These are phyloP conservation scores for Erodium trifolium DNA, from an alignment of 441 rosid genomes.

Conservation along the genomic window DNA sequence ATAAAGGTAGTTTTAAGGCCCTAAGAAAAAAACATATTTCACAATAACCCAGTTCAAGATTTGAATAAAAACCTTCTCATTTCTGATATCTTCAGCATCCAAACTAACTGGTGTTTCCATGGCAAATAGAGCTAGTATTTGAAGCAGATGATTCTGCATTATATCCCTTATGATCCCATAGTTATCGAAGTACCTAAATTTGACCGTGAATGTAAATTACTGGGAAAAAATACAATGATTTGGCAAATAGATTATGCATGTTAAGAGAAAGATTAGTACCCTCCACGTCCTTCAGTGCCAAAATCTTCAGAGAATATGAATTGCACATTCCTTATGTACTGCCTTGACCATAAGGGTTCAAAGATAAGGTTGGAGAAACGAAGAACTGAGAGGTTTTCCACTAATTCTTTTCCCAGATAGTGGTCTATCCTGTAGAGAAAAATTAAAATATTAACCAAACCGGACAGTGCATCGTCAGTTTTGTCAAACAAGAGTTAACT, in stretches of 20 bases:
- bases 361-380: slow-evolving; percentile 88
- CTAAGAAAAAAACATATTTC: no score
- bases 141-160: slow-evolving; percentile 92
- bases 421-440: slow-evolving; percentile 61
- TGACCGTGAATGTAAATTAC: slow-evolving; percentile 15
- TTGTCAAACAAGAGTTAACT: neutral
- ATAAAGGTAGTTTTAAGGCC: no score
- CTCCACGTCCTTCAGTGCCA: slow-evolving; percentile 92
- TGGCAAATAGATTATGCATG: slow-evolving; percentile 10
- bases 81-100: slow-evolving; percentile 86
- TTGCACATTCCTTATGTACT: slow-evolving; percentile 80
- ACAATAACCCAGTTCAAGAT: neutral
- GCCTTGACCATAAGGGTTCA: slow-evolving; percentile 84
- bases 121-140: slow-evolving; percentile 79
- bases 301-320: slow-evolving; percentile 87
- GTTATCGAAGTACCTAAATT: slow-evolving; percentile 50
- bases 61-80: slow-evolving; percentile 56
- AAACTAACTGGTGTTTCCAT: slow-evolving; percentile 97
- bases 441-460: slow-evolving; percentile 6
- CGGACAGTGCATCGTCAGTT: neutral
- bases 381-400: slow-evolving; percentile 83
- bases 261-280: slow-evolving; percentile 30
- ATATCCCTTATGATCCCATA: slow-evolving; percentile 90
- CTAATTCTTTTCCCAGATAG: slow-evolving; percentile 88
- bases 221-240: slow-evolving; percentile 19